Evolutionary conservation across 1,284 basidiomycete genomes (phyloP), one percentile per base, ranked within the genome.

Genomic region (Acaromyces ingoldii): DNA sequence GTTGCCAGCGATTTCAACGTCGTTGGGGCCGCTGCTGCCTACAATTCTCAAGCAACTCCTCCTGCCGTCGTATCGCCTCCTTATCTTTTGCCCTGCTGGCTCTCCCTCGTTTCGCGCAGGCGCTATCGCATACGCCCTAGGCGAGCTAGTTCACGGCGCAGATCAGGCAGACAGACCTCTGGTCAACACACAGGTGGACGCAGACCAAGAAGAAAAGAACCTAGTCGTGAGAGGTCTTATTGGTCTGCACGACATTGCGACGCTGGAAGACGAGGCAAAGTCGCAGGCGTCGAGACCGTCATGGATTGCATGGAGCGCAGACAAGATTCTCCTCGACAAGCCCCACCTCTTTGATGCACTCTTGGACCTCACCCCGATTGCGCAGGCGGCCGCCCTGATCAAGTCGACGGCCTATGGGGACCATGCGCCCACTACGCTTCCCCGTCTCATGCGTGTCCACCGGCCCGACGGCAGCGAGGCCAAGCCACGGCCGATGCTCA

Each of bases 281-380:
- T 15, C 15, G 13, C 11, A 13, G 25, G 22, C 15, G 15, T 30
- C 21, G 6, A 24, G 44, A 21, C 55, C 42, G n/a, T 49, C 60
- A 33, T 70, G 67, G 67, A 63, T 70, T 33, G 65, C 65, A 6
- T 67, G 64, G 64, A 66, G 60, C 7, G 54, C 65, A 4, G 65
- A 70, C 49, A 65, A 63, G 57, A 59, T 70, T 34, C 33, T 67
- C 17, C 56, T 67, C 17, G 65, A 70, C 17, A 70, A 67, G 50
- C 53, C 57, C 13, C 49, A 62, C 30, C 39, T 70, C 6, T 70
- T 62, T 47, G 67, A 70, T 46, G 54, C 54, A 26, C 55, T 70
- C 24, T 51, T 70, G 6, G 67, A 70, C 34, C 49, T 70, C 17
- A 57, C 60, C 1, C 57, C 65, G 4, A n/a, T 62, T 15, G 34